Conservation (phyloP, 2,329 filamentous ascomycete species). For the Pezicula neosporulosa region DNA sequence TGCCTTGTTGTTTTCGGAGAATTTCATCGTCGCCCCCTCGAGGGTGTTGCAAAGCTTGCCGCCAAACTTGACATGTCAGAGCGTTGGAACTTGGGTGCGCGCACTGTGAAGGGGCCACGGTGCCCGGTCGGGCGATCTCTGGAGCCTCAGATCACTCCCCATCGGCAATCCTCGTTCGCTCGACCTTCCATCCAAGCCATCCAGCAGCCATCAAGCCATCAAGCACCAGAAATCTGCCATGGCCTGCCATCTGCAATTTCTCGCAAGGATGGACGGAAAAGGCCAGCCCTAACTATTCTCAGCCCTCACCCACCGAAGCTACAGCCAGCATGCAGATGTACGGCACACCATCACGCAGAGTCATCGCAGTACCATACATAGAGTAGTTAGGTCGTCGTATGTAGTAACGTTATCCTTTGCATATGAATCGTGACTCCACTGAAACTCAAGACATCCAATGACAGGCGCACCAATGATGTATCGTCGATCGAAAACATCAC, state of each 20-base stretch:
- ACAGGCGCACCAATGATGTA: background rate
- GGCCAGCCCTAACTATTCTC: background rate
- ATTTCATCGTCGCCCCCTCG: conserved; percentile 18
- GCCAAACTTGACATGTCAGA: conserved; percentile 19
- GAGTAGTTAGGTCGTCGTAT: background rate
- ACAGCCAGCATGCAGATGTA: background rate
- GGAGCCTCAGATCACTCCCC: conserved; percentile 5
- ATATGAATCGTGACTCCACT: no score
- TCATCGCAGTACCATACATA: no score
- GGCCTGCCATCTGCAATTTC: background rate
- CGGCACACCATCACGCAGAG: background rate
- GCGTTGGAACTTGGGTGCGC: conserved; percentile 5
- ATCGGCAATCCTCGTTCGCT: no score
- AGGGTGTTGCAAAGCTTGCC: conserved; percentile 14
- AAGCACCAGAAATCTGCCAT: background rate
- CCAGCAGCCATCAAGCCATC: background rate
- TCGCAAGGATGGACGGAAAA: background rate
- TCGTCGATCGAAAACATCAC: background rate
- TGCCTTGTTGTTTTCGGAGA: conserved; percentile 22
- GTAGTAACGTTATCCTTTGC: background rate
- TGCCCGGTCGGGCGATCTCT: conserved; percentile 18
- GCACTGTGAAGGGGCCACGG: conserved; percentile 6
- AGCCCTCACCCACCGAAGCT: background rate
- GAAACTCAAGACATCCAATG: background rate
- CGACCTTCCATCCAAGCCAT: no score